Evolutionary conservation across 148 eudicot species (phyloP).

Genomic region (Nyssa sinensis): DNA sequence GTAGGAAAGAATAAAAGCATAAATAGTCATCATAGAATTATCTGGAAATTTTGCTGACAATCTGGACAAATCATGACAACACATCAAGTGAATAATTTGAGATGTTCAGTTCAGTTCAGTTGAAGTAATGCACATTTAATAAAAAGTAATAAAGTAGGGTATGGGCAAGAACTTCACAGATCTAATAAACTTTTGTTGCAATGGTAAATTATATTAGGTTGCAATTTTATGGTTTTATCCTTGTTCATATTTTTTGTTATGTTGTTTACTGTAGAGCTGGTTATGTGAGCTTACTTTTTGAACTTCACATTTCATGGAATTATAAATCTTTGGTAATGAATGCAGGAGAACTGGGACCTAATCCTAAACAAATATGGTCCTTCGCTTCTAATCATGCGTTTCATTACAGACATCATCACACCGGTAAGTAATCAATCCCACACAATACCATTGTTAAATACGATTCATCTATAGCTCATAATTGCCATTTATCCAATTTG

Average conservation of each 20-base stretch:
- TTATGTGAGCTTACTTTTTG: not conserved
- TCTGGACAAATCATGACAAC: not conserved
- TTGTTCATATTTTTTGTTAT: not conserved
- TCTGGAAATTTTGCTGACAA: not conserved
- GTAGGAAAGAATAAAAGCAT: not conserved
- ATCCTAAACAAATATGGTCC: conserved; percentile 20
- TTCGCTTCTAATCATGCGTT: conserved; percentile 15
- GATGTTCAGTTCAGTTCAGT: not conserved
- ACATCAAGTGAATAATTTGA: not conserved
- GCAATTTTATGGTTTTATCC: not conserved
- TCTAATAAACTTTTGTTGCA: not conserved
- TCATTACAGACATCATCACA: conserved; percentile 18
- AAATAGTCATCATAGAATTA: not conserved
- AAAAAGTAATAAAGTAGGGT: not conserved
- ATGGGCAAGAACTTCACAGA: not conserved
- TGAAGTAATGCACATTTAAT: not conserved
- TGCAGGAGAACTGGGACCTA: conserved; percentile 35
- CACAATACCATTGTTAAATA: not conserved
- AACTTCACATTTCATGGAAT: not conserved
- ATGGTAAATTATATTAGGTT: not conserved
- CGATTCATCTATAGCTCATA: not conserved
- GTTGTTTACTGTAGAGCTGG: not conserved
- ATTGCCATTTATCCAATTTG: not conserved
- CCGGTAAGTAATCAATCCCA: conserved; percentile 20
- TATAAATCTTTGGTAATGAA: conserved; percentile 7